Evolutionary conservation across 257 asterid genomes (phyloP), one percentile per base, ranked within the genome.

Genomic region (Salvia splendens): DNA sequence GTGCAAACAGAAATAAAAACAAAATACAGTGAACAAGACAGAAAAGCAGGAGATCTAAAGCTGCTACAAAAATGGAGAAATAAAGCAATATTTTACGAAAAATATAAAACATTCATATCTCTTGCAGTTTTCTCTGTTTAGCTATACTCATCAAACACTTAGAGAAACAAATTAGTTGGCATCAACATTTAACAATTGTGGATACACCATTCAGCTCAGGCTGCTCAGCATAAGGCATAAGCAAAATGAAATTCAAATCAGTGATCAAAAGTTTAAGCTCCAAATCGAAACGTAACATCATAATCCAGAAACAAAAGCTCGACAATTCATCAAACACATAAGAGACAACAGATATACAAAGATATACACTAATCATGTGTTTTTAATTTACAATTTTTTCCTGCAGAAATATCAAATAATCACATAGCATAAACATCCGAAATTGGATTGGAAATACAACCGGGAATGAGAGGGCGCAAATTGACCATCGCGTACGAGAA

Each of bases 391-490:
- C 5, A 12, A 30, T 24, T 24, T 17, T 36, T 24, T 65, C 12
- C 65, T 0, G 64, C 41, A 38, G 38, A 33, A 51, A 20, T 45
- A 48, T 43, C 3, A 30, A 16, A 17, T 24, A 2, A 24, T 24
- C 30, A 24, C 30, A 24, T 24, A 24, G 30, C 8, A 41, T 5
- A 35, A 46, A 3, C 32, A 16, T 4, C 38, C 35, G 15, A 40
- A 69, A 65, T 3, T 1, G 69, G 43, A 17, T 5, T 7, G 65
- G 36, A 40, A 42, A 30, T 35, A 63, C 73, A 32, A 92, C 98
- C 98, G 65, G 95, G 96, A 79, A 86, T 77, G 72, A 89, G 63
- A 62, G 96, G 98, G 30, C 96, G 95, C 61, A 92, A 83, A 82
- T 91, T 91, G 83, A 91, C 97, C 76, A 85, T 28, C 56, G 95